phyloP scores from a whole-genome alignment of 2,329 filamentous ascomycete species.

The Sarocladium kiliense region DNA sequence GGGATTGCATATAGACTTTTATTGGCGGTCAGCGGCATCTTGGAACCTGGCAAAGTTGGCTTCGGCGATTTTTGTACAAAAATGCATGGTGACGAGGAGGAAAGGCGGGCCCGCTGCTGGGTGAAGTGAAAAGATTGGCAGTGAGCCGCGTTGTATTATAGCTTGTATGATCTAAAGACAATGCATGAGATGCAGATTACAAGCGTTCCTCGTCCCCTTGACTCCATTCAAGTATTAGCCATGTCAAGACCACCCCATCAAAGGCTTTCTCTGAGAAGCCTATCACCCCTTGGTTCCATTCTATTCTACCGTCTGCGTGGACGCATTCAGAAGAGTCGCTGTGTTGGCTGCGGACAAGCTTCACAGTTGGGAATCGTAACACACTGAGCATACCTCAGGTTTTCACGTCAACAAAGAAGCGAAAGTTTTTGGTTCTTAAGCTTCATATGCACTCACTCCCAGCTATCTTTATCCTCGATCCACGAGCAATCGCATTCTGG shows the following conservation, averaged over 20 bases:
- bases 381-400: not conserved
- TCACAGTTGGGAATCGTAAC: not conserved
- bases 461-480: not conserved
- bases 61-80: slow-evolving; percentile 3
- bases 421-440: not conserved
- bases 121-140: not conserved
- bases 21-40: slow-evolving; percentile 3
- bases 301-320: not conserved
- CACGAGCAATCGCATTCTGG: not conserved
- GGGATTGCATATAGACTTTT: slow-evolving; percentile 7
- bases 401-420: too few relatives aligned
- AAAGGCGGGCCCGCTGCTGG: not conserved
- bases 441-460: not conserved
- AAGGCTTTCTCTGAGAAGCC: too few relatives aligned
- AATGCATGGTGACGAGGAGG: not conserved
- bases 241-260: not conserved
- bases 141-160: slow-evolving; percentile 2
- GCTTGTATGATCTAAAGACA: slow-evolving; percentile 4
- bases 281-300: too few relatives aligned
- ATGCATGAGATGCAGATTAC: not conserved
- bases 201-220: not conserved
- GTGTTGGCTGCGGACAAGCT: not conserved
- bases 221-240: not conserved
- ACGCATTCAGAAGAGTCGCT: not conserved
- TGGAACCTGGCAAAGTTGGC: not conserved